Evolutionary conservation across 2,329 filamentous ascomycete genomes (phyloP), one percentile per base, ranked within the genome.

Genomic region (Phaeosphaeria sp.): DNA sequence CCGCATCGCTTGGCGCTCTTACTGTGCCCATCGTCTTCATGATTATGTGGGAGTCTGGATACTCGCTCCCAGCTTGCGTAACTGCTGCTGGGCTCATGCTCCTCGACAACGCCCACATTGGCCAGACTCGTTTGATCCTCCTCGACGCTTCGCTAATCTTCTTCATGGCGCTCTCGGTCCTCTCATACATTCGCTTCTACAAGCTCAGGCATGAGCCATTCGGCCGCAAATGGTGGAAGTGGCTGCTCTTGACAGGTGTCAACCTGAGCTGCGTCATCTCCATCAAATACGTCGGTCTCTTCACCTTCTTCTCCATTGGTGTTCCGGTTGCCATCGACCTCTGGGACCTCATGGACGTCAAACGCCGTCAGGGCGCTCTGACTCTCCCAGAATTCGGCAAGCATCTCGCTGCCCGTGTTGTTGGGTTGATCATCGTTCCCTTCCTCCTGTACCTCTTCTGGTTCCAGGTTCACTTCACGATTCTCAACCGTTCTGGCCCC

Each of bases 41-140:
- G 76, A 99, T 97, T 79, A 99, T 99, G 95, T 99, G 95, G 95
- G 95, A 99, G 80, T 98, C 95, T 49, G 95, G 93, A 63, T 99
- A 99, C 81, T 97, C 92, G 64, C 84, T 99, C 43, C 95, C 95
- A 11, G 95, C 95, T 56, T 96, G 92, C 76, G 83, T 98, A 54
- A 84, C 97, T 56, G 92, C 95, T 6, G 87, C 95, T 40, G 88
- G 91, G 25, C 83, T 99, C 36, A 85, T 99, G 63, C 89, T 99
- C 44, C 91, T 99, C 71, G 95, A 99, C 82, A 99, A 99, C 73
- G 95, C 94, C 56, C 95, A 99, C 78, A 92, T 99, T 78, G 94
- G 92, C 59, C 95, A 99, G 83, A 97, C 95, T 22, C 88, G 95
- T 30, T 82, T 99, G 74, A 99, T 99, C 68, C 86, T 99, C 55